Conservation (phyloP, 768 basidiomycete genomes). For the Dentipellis sp. region DNA sequence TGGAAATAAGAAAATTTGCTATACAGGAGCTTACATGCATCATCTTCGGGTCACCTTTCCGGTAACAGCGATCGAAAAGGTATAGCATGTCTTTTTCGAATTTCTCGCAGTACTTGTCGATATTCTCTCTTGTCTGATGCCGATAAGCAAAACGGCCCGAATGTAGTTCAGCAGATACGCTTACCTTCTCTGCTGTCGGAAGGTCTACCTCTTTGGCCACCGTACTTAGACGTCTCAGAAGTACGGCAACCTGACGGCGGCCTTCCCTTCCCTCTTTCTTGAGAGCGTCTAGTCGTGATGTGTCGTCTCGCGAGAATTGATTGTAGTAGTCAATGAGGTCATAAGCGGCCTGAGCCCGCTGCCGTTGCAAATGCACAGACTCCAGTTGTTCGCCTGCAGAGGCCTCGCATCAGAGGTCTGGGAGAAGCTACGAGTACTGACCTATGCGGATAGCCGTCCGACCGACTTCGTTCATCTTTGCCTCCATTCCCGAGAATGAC, state of each 20-base stretch:
- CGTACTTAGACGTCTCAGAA: constrained; percentile 74
- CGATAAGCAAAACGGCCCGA: background rate
- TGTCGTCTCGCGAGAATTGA: constrained; percentile 80
- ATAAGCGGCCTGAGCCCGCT: constrained; percentile 88
- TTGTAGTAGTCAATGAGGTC: constrained; percentile 93
- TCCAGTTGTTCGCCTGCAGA: constrained; percentile 86
- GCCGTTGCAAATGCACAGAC: constrained; percentile 84
- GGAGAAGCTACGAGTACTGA: constrained; percentile 21
- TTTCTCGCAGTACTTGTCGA: constrained; percentile 96
- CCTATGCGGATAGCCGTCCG: constrained; percentile 92
- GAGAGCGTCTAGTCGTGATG: constrained; percentile 60
- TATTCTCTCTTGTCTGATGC: constrained; percentile 75
- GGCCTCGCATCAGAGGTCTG: constrained; percentile 3
- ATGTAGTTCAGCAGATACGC: constrained; percentile 4
- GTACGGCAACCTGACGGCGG: constrained; percentile 77
- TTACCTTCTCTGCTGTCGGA: constrained; percentile 70
- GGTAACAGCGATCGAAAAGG: constrained; percentile 91
- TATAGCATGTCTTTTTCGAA: constrained; percentile 98
- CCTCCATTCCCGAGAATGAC: constrained; percentile 86
- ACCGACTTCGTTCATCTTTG: constrained; percentile 86
- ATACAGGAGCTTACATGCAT: constrained; percentile 66
- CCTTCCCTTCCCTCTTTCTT: constrained; percentile 88
- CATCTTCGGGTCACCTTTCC: constrained; percentile 97
- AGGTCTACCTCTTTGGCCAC: constrained; percentile 93
- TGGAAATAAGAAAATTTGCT: background rate